Base-by-base conservation (phyloP, 78 protist species). In the Chrysochromulina tobinii region DNA sequence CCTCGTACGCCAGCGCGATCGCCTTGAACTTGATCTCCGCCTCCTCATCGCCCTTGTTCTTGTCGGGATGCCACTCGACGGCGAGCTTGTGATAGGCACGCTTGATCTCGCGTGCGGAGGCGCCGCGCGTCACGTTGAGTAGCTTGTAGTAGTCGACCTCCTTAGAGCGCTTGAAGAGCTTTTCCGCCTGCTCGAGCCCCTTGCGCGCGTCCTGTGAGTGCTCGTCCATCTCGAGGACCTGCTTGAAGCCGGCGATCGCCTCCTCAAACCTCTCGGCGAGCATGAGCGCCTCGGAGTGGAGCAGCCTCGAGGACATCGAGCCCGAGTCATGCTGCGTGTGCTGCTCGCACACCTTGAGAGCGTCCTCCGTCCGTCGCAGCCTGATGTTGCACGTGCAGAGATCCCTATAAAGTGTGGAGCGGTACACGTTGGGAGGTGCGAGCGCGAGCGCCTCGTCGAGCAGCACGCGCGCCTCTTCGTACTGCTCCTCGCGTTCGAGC, bases 401-500 rank as follows among this genome's bases (percentile, higher is more conserved):
- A 27, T 75, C 27, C n/a, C 53, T 14, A n/a, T 75, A 75, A 15
- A 75, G 58, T n/a, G 11, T 3, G 18, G 84, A 57, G 27, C 84
- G 54, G 84, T 75, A 75, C 25, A 75, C 84, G 14, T 57, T 23
- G 38, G 84, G 84, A 21, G 84, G 84, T 1, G 57, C 9, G 25
- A 75, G 6, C 14, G 54, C 84, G 48, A 75, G 84, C 54, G 84
- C 57, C 27, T 51, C 57, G 20, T 38, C 84, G 14, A 75, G 7
- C 48, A 69, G 51, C 50, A 2, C 79, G 51, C 79, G 79, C 54
- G 79, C 83, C 57, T 27, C 83, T 50, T 75, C 83, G 83, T 50
- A 75, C 83, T 75, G 83, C 14, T 75, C 83, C 14, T 75, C 83
- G 57, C 83, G 83, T 12, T 75, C 83, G n/a, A 75, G 83, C 83